These are phyloP conservation scores for Metschnikowia peoriensis DNA, from an alignment of 805 yeast genomes.

Conservation along the genomic window DNA sequence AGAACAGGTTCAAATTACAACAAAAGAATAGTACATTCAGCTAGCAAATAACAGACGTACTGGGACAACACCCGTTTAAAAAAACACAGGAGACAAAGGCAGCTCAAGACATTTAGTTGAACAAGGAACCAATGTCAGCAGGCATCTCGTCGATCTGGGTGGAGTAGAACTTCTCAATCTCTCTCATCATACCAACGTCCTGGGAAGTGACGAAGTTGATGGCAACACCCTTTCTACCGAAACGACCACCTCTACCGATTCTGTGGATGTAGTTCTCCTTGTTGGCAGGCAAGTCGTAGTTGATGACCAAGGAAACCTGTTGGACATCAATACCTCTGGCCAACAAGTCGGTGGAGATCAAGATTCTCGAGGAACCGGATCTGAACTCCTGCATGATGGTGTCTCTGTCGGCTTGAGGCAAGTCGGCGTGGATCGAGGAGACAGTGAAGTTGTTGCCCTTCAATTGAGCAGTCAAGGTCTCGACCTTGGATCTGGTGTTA, in stretches of 20 bases:
- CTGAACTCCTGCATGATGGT: constrained; percentile 94
- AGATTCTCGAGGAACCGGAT: constrained; percentile 87
- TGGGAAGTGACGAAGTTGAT: constrained; percentile 86
- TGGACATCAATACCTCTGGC: constrained; percentile 82
- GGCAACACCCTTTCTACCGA: constrained; percentile 98
- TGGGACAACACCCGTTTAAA: not conserved
- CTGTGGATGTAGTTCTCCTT: constrained; percentile 95
- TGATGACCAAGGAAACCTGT: constrained; percentile 92
- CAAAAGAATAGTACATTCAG: constrained; percentile 6
- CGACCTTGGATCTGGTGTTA: constrained; percentile 93
- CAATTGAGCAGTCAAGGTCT: constrained; percentile 76
- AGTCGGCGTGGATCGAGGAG: constrained; percentile 93
- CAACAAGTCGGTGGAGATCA: constrained; percentile 90
- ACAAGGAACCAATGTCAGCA: constrained; percentile 55
- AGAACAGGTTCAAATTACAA: not conserved
- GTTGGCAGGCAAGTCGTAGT: constrained; percentile 88
- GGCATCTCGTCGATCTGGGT: constrained; percentile 95
- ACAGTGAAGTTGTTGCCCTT: constrained; percentile 83
- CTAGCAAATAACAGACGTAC: not conserved
- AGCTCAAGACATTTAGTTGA: constrained; percentile 27
- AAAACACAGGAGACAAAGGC: not conserved
- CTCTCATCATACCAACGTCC: constrained; percentile 73
- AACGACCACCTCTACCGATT: constrained; percentile 98
- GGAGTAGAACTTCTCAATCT: constrained; percentile 85
- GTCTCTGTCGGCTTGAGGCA: constrained; percentile 93